Evolutionary conservation across 495 filamentous ascomycete genomes (phyloP).

Genomic region (Tuber brumale): DNA sequence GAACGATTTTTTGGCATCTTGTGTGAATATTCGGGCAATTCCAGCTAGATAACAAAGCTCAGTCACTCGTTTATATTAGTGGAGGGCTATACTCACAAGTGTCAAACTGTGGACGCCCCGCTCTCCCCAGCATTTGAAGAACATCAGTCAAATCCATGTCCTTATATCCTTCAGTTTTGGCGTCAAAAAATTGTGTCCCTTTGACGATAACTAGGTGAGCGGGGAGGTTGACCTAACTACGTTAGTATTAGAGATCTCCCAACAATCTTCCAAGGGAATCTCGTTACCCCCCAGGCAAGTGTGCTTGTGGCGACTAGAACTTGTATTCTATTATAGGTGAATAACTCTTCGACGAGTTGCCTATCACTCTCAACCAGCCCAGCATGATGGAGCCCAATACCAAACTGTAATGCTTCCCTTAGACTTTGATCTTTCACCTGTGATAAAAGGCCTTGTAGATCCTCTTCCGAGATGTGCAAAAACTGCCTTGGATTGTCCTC

Average conservation of each 20-base stretch:
- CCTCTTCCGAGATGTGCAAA: constrained; percentile 87
- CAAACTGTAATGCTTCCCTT: constrained; percentile 86
- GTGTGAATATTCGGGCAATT: constrained; percentile 93
- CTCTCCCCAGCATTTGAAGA: constrained; percentile 94
- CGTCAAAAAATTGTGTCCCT: constrained; percentile 96
- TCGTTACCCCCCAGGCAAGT: constrained; percentile 75
- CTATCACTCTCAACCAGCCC: constrained; percentile 92
- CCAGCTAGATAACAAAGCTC: constrained; percentile 48
- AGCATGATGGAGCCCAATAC: constrained; percentile 94
- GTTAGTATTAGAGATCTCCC: not conserved
- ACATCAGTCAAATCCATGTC: constrained; percentile 99
- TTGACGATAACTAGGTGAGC: constrained; percentile 97
- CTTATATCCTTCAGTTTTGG: constrained; percentile 93
- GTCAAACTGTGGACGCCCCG: constrained; percentile 94
- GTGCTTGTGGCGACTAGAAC: constrained; percentile 95
- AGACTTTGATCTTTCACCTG: constrained; percentile 88
- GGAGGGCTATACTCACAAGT: constrained; percentile 46
- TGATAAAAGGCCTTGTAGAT: constrained; percentile 72
- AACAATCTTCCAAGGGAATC: not conserved
- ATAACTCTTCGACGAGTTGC: constrained; percentile 84
- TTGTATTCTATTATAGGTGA: constrained; percentile 96
- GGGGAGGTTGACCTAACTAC: constrained; percentile 65
- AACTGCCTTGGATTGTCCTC: constrained; percentile 95
- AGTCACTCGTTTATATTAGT: constrained; percentile 1
- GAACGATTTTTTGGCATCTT: constrained; percentile 97